Percentiles rank a stretch among this genome's conserved stretches.
These are phyloP conservation scores for Salix purpurea DNA, from an alignment of 345 rosid species.

Conservation along the genomic window DNA sequence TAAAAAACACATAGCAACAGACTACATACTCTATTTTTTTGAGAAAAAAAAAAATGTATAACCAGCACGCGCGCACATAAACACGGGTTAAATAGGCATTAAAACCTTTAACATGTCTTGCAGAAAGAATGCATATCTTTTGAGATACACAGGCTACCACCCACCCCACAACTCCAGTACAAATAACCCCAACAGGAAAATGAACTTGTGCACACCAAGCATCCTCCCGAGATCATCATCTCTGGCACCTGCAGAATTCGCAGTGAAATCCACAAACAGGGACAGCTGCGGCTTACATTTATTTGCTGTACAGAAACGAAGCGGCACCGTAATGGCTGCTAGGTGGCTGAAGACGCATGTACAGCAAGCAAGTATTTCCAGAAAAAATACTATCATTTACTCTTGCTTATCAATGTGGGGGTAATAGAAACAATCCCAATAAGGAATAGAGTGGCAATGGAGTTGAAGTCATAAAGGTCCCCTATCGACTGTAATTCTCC, in stretches of 20 bases:
- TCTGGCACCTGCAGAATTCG: conserved; percentile 8
- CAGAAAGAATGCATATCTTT: not conserved
- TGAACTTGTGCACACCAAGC: conserved; percentile 1
- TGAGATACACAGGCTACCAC: not conserved
- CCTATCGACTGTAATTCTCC: conserved; percentile 74
- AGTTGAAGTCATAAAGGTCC: conserved; percentile 85
- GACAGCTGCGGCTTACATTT: conserved; percentile 15
- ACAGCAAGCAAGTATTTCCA: conserved; percentile 10
- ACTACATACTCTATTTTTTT: too few species aligned
- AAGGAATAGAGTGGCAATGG: conserved; percentile 72
- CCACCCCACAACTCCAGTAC: not conserved
- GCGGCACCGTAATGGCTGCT: not conserved
- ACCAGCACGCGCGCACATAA: too few species aligned
- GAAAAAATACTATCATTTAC: conserved; percentile 21
- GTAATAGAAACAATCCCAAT: conserved; percentile 71
- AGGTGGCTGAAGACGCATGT: not conserved
- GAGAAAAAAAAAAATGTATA: too few species aligned
- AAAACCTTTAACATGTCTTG: not conserved
- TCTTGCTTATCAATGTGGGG: conserved; percentile 68
- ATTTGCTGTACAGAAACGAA: conserved; percentile 28
- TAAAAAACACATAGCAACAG: too few species aligned
- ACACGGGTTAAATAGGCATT: too few species aligned
- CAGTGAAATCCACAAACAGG: not conserved
- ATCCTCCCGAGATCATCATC: conserved; percentile 13
- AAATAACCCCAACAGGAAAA: conserved; percentile 3